Evolutionary conservation across 768 basidiomycete genomes (phyloP).

Genomic region (Inosperma sp.): DNA sequence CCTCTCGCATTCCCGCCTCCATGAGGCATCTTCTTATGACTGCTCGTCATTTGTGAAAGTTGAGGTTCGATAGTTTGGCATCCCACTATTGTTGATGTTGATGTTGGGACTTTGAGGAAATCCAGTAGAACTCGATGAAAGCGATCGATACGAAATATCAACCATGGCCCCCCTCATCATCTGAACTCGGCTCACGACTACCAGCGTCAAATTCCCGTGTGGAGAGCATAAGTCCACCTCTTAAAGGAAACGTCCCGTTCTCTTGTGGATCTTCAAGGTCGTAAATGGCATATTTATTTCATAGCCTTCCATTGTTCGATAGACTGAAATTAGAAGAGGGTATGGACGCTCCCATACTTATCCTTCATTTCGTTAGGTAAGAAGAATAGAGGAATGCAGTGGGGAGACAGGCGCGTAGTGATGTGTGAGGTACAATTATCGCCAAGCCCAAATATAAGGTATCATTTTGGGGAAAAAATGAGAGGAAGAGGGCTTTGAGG

Average conservation of each 20-base stretch:
- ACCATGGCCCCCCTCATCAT: slow-evolving; percentile 55
- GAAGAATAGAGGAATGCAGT: slow-evolving; percentile 80
- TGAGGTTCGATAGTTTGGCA: neutral
- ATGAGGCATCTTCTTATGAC: slow-evolving; percentile 17
- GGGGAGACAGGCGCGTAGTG: slow-evolving; percentile 94
- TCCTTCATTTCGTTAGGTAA: slow-evolving; percentile 77
- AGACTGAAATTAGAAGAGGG: slow-evolving; percentile 41
- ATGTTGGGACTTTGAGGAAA: slow-evolving; percentile 12
- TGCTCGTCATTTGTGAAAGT: slow-evolving; percentile 6
- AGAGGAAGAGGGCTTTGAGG: slow-evolving; percentile 86
- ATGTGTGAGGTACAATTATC: slow-evolving; percentile 97
- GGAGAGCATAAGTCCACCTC: slow-evolving; percentile 33
- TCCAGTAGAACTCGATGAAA: slow-evolving; percentile 38
- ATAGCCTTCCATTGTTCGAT: slow-evolving; percentile 15
- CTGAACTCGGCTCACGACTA: slow-evolving; percentile 46
- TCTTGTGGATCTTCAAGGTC: slow-evolving; percentile 68
- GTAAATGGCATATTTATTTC: slow-evolving; percentile 72
- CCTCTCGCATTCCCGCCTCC: slow-evolving; percentile 21
- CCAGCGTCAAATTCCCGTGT: slow-evolving; percentile 50
- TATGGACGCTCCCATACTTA: slow-evolving; percentile 44
- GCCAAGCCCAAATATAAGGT: slow-evolving; percentile 79
- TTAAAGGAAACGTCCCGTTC: slow-evolving; percentile 18
- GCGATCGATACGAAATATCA: slow-evolving; percentile 69
- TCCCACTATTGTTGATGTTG: no score
- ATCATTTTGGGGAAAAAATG: slow-evolving; percentile 87